phyloP scores from a whole-genome alignment of 2,329 filamentous ascomycete genomes.

The Lojkania enalia region DNA sequence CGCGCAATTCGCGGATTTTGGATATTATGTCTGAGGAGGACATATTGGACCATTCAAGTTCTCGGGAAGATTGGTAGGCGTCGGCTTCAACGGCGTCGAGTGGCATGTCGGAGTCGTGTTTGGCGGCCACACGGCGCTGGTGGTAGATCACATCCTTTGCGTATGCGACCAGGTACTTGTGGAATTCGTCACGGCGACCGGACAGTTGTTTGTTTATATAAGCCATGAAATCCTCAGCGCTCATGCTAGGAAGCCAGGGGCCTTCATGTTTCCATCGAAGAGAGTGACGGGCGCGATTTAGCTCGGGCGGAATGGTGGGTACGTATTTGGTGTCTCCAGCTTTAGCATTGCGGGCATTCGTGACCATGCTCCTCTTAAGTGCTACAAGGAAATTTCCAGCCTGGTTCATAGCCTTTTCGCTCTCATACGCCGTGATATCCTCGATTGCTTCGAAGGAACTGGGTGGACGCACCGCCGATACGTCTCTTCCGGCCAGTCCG shows the following conservation, averaged over 20 bases:
- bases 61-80: constrained; percentile 18
- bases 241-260: constrained; percentile 62
- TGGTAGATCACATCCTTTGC: constrained; percentile 40
- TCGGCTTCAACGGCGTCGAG: constrained; percentile 31
- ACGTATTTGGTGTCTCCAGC: constrained; percentile 15
- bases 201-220: constrained; percentile 53
- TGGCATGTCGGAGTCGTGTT: constrained; percentile 19
- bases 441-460: constrained; percentile 39
- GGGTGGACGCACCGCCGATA: constrained; percentile 16
- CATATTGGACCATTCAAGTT: constrained; percentile 34
- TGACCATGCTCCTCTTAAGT: constrained; percentile 25
- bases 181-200: constrained; percentile 38
- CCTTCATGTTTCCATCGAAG: constrained; percentile 63
- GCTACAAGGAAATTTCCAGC: constrained; percentile 28
- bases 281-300: constrained; percentile 18
- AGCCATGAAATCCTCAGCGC: constrained; percentile 57
- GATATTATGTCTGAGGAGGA: constrained; percentile 27
- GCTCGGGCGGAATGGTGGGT: constrained; percentile 13
- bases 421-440: constrained; percentile 38
- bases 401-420: constrained; percentile 30
- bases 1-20: constrained; percentile 45
- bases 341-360: constrained; percentile 9
- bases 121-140: constrained; percentile 21
- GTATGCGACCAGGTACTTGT: constrained; percentile 31
- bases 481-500: constrained; percentile 27